phyloP scores from a whole-genome alignment of 371 early-diverging fungal species.

The Apophysomyces trapeziformis region DNA sequence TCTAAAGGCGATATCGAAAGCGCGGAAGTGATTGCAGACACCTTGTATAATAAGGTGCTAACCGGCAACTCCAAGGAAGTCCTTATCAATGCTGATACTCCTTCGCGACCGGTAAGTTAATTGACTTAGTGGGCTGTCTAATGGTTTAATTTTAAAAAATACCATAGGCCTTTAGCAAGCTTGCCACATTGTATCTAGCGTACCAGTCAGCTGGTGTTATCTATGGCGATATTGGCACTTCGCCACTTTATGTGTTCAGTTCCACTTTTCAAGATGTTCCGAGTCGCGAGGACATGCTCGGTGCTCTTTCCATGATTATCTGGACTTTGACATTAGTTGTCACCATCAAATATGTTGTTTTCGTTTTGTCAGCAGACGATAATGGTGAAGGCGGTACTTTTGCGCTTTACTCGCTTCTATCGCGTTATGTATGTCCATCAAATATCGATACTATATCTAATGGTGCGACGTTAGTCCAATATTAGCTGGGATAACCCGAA shows the following conservation, averaged over 20 bases:
- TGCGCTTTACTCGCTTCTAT: slow-evolving; percentile 57
- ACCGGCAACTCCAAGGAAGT: slow-evolving; percentile 23
- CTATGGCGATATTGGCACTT: slow-evolving; percentile 64
- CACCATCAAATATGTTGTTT: slow-evolving; percentile 54
- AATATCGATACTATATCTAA: background rate
- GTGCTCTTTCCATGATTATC: slow-evolving; percentile 53
- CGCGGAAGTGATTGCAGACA: slow-evolving; percentile 4
- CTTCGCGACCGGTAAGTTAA: slow-evolving; percentile 20
- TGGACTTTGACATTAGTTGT: slow-evolving; percentile 61
- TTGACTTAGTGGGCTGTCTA: no score
- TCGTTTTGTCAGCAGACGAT: slow-evolving; percentile 60
- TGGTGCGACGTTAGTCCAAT: slow-evolving; percentile 8
- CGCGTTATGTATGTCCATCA: slow-evolving; percentile 29
- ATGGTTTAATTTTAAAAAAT: background rate
- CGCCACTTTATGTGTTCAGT: slow-evolving; percentile 56
- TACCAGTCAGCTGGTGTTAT: slow-evolving; percentile 37
- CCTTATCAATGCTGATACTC: slow-evolving; percentile 22
- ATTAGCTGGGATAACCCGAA: slow-evolving; percentile 30
- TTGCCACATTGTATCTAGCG: slow-evolving; percentile 20
- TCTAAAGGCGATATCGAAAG: slow-evolving; percentile 19
- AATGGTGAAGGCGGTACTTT: slow-evolving; percentile 71
- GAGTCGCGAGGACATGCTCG: slow-evolving; percentile 33
- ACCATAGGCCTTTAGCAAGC: slow-evolving; percentile 22
- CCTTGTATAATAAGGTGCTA: slow-evolving; percentile 24
- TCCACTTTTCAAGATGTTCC: slow-evolving; percentile 41